Conservation (phyloP, 2,329 filamentous ascomycete species). For the Chrysoporthe cubensis region DNA sequence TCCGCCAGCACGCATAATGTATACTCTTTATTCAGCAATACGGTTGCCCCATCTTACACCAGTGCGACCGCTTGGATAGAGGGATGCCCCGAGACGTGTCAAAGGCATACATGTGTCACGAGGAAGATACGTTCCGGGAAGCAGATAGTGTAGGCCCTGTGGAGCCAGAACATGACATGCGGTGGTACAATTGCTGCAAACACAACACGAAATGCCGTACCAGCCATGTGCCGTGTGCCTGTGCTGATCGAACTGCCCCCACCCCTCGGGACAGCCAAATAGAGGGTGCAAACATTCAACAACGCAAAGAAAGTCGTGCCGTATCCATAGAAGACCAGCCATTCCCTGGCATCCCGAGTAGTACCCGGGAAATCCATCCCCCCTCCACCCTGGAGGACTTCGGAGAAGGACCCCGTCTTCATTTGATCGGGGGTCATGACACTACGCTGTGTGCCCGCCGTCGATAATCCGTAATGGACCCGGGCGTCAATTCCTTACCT, state of each 20-base stretch:
- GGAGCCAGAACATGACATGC: slow-evolving; percentile 2
- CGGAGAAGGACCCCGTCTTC: neutral
- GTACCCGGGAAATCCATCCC: too few species aligned
- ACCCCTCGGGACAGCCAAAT: neutral
- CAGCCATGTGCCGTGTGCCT: neutral
- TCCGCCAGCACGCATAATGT: slow-evolving; percentile 11
- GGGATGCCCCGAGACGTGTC: neutral
- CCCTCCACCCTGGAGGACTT: neutral
- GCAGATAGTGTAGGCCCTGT: neutral
- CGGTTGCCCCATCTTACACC: neutral
- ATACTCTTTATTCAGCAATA: neutral
- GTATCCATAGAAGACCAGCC: neutral
- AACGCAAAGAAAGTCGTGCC: neutral
- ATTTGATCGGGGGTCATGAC: neutral
- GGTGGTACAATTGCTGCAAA: neutral
- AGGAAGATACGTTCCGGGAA: neutral
- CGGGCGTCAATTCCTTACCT: neutral
- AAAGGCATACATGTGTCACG: neutral
- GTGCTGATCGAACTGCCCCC: neutral
- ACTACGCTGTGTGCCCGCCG: neutral
- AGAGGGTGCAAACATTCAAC: neutral
- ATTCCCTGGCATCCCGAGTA: too few species aligned
- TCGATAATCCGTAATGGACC: neutral
- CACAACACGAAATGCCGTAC: neutral
- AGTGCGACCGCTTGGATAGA: too few species aligned